These are phyloP conservation scores for Nissolia schottii DNA, from an alignment of 306 rosid species.

Conservation along the genomic window DNA sequence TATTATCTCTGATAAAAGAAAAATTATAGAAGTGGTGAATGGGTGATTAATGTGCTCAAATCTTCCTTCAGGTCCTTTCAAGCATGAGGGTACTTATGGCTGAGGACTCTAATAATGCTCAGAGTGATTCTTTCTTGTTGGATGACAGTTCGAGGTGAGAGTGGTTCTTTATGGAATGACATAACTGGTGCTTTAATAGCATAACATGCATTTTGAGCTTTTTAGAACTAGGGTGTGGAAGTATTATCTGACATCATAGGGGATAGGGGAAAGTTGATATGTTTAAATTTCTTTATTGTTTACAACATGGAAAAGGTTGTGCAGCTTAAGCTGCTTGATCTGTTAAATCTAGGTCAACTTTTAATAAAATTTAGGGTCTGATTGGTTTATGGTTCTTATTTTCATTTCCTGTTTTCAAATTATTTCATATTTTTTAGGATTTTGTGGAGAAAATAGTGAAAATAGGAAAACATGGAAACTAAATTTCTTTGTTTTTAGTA, in stretches of 20 bases:
- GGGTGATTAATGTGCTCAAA: conserved; percentile 17
- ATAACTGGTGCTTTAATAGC: conserved; percentile 2
- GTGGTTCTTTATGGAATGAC: conserved; percentile 20
- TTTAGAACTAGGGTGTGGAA: not conserved
- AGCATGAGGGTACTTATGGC: conserved; percentile 98
- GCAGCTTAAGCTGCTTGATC: not conserved
- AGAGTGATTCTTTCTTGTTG: conserved; percentile 91
- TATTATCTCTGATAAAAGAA: conserved; percentile 3
- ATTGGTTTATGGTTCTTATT: too few species aligned
- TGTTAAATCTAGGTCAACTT: not conserved
- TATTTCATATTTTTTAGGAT: too few species aligned
- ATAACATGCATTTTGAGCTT: conserved; percentile 8
- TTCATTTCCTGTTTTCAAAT: too few species aligned
- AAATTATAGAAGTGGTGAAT: not conserved
- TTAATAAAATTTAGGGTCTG: not conserved
- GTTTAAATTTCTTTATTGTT: not conserved
- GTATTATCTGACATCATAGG: not conserved
- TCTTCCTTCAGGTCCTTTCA: conserved; percentile 72
- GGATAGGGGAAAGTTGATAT: not conserved
- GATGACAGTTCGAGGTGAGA: conserved; percentile 95
- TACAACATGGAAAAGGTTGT: not conserved
- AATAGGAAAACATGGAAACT: too few species aligned
- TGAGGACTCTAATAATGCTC: conserved; percentile 94
- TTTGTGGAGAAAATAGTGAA: too few species aligned
- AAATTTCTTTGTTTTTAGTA: too few species aligned